phyloP scores from a whole-genome alignment of 2,329 filamentous ascomycete species.

The Diaporthe helianthi region DNA sequence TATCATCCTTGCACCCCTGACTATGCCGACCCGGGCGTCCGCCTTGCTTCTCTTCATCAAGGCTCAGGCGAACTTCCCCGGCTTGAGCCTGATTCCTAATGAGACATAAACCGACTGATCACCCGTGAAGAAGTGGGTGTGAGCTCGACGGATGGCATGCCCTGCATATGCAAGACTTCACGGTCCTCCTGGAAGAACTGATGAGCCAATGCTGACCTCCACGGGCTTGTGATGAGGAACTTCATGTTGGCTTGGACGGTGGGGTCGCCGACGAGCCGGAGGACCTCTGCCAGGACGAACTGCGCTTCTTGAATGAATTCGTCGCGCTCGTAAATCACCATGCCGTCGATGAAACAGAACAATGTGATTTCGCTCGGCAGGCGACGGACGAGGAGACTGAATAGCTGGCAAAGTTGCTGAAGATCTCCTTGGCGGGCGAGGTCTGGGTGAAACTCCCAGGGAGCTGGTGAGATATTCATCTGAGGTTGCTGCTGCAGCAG shows the following conservation, averaged over 20 bases:
- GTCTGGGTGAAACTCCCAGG: background rate
- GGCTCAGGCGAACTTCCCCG: background rate
- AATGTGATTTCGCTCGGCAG: background rate
- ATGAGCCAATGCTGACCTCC: background rate
- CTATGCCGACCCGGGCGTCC: too few species aligned
- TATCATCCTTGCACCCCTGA: constrained; percentile 14
- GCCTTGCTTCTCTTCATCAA: background rate
- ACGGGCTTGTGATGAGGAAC: constrained; percentile 22
- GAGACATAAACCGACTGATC: background rate
- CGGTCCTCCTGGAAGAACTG: background rate
- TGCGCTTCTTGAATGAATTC: background rate
- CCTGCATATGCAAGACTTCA: background rate
- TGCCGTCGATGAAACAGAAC: constrained; percentile 15
- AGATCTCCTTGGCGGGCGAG: background rate
- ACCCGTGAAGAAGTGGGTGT: constrained; percentile 1
- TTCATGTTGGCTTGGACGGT: background rate
- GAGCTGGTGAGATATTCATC: background rate
- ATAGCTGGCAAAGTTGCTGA: background rate
- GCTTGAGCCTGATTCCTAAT: background rate
- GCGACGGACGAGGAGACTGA: background rate
- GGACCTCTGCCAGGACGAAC: background rate
- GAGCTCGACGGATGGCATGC: background rate
- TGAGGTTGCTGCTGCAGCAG: background rate
- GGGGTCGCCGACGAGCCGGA: background rate
- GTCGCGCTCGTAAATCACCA: constrained; percentile 12